A percentile compares a stretch with the other conserved stretches of the same genome.
phyloP scores from a whole-genome alignment of 306 rosid species.

The Casuarina cunninghamiana region DNA sequence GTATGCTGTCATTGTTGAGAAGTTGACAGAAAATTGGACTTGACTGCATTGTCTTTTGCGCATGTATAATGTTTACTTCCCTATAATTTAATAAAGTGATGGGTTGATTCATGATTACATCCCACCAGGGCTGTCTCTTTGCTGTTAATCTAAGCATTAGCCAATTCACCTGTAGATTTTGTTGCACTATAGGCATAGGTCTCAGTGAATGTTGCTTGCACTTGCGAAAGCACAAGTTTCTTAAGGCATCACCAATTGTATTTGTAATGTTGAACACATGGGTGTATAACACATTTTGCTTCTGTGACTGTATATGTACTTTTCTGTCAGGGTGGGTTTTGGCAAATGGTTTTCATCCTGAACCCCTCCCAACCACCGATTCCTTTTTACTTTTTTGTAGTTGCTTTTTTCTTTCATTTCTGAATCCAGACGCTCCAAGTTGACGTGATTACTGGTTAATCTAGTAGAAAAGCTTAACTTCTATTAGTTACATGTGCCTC shows the following conservation, averaged over 20 bases:
- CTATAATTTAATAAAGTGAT: background rate
- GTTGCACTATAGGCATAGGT: slow-evolving; percentile 5
- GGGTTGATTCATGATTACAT: background rate
- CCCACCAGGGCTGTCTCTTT: background rate
- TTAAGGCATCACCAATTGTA: background rate
- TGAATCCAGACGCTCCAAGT: background rate
- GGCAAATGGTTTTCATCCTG: background rate
- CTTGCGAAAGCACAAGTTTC: background rate
- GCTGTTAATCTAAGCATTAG: slow-evolving; percentile 16
- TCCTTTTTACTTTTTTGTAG: background rate
- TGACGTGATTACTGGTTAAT: background rate
- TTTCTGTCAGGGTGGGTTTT: background rate
- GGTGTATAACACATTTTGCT: background rate
- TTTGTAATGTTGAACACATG: background rate
- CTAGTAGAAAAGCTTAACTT: background rate
- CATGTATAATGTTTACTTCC: background rate
- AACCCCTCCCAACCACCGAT: background rate
- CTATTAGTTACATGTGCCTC: too few species aligned
- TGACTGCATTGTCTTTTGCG: background rate
- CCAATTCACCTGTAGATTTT: background rate
- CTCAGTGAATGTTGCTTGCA: slow-evolving; percentile 3
- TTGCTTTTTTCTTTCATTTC: background rate
- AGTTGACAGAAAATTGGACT: too few species aligned
- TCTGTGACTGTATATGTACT: background rate
- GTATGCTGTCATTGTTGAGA: background rate